phyloP scores from a whole-genome alignment of 2,329 filamentous ascomycete species.

The Diaporthe sp. region DNA sequence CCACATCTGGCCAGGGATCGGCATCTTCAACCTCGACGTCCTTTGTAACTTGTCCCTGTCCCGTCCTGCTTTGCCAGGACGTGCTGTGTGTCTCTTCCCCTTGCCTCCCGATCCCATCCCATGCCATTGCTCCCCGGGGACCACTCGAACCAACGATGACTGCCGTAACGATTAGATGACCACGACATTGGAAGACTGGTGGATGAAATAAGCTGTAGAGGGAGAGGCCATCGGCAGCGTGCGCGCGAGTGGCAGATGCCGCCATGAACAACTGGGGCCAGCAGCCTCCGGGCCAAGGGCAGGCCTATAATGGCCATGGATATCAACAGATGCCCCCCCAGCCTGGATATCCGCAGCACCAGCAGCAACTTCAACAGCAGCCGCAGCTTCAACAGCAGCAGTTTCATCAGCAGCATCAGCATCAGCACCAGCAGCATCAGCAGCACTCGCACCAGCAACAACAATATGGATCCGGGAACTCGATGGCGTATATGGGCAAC shows the following conservation, averaged over 20 bases:
- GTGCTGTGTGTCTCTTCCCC: constrained; percentile 11
- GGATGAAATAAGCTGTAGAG: constrained; percentile 10
- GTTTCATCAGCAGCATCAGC: constrained; percentile 44
- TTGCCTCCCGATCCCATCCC: not conserved
- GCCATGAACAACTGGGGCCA: constrained; percentile 43
- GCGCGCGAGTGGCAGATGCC: constrained; percentile 35
- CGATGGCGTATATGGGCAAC: constrained; percentile 41
- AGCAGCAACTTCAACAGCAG: constrained; percentile 44
- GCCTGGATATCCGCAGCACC: constrained; percentile 44
- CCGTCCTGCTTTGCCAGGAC: not conserved
- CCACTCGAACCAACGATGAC: constrained; percentile 7
- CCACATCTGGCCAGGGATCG: constrained; percentile 28
- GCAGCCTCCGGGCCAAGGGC: constrained; percentile 39
- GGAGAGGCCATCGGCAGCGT: constrained; percentile 17
- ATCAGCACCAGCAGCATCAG: constrained; percentile 45
- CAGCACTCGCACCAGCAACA: constrained; percentile 48
- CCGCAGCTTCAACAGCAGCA: constrained; percentile 40
- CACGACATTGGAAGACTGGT: not conserved
- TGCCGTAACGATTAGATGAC: constrained; percentile 10
- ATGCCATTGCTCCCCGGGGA: not conserved
- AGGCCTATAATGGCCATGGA: constrained; percentile 39
- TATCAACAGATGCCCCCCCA: constrained; percentile 39
- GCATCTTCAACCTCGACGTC: constrained; percentile 31
- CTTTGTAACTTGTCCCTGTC: constrained; percentile 1
- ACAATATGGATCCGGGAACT: constrained; percentile 41